A percentile compares a stretch with the other conserved stretches of the same genome.
Evolutionary conservation across 352 stramenopile genomes (phyloP).

Genomic region (Globisporangium barbulae): DNA sequence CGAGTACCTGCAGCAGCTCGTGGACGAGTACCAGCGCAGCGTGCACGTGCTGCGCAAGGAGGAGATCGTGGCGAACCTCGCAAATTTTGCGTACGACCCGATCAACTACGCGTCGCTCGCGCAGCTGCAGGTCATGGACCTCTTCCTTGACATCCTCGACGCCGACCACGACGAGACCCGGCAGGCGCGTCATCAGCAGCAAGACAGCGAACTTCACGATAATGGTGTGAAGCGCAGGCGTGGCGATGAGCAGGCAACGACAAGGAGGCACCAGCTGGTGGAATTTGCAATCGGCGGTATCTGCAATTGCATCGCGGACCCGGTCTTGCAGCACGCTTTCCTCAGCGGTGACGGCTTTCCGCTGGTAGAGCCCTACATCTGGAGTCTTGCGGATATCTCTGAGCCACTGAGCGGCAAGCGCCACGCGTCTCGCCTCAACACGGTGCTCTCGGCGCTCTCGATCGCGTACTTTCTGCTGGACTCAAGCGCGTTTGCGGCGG

Average conservation of each 20-base stretch:
- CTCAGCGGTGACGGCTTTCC: constrained; percentile 42
- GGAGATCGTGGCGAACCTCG: constrained; percentile 75
- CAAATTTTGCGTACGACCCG: constrained; percentile 85
- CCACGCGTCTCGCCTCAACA: constrained; percentile 28
- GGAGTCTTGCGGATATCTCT: constrained; percentile 19
- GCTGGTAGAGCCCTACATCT: constrained; percentile 42
- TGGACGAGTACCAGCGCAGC: constrained; percentile 70
- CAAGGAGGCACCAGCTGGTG: constrained; percentile 30
- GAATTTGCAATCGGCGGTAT: constrained; percentile 75
- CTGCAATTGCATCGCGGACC: constrained; percentile 72
- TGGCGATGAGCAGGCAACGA: background rate
- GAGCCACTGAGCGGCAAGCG: constrained; percentile 4
- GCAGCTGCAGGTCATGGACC: constrained; percentile 58
- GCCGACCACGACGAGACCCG: constrained; percentile 29
- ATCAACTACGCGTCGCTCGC: constrained; percentile 73
- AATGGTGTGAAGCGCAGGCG: background rate
- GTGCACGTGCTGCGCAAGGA: constrained; percentile 56
- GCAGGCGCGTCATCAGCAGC: background rate
- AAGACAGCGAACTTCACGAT: background rate
- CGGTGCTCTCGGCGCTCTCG: constrained; percentile 47
- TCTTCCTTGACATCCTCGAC: constrained; percentile 77
- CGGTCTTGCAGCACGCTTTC: constrained; percentile 52
- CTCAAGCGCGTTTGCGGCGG: constrained; percentile 37
- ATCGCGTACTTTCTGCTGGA: constrained; percentile 71
- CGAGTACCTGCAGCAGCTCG: constrained; percentile 75